Evolutionary conservation across 2,329 filamentous ascomycete species (phyloP).

Genomic region (Metarhizium rileyi): DNA sequence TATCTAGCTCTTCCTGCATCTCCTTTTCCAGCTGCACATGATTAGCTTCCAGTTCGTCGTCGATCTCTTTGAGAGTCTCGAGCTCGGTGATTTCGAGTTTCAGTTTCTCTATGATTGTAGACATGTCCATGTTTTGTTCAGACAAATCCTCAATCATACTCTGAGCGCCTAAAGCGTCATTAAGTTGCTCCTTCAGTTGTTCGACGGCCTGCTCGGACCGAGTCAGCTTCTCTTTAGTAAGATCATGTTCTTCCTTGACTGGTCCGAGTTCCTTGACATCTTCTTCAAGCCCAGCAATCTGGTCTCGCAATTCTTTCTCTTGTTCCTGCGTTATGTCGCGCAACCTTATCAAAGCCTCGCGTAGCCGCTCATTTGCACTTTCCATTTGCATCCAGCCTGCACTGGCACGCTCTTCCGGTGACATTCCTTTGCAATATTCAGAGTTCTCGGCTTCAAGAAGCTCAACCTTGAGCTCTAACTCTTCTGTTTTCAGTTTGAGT

Average conservation of each 20-base stretch:
- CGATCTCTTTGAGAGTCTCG: slow-evolving; percentile 82
- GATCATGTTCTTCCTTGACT: slow-evolving; percentile 60
- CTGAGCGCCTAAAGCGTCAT: slow-evolving; percentile 79
- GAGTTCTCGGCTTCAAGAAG: slow-evolving; percentile 79
- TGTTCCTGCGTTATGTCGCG: slow-evolving; percentile 81
- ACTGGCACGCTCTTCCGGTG: slow-evolving; percentile 75
- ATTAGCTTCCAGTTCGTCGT: slow-evolving; percentile 88
- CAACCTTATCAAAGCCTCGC: slow-evolving; percentile 73
- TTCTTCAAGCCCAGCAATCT: slow-evolving; percentile 64
- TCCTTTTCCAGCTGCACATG: slow-evolving; percentile 91
- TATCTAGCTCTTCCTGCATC: slow-evolving; percentile 86
- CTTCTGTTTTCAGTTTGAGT: slow-evolving; percentile 66
- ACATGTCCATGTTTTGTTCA: slow-evolving; percentile 74
- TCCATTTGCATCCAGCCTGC: slow-evolving; percentile 89
- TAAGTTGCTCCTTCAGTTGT: slow-evolving; percentile 82
- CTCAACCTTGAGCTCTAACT: slow-evolving; percentile 80
- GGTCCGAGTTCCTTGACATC: slow-evolving; percentile 59
- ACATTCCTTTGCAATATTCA: slow-evolving; percentile 76
- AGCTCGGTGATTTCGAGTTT: slow-evolving; percentile 76
- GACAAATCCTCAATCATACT: slow-evolving; percentile 91
- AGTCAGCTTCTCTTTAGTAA: slow-evolving; percentile 61
- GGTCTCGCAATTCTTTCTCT: slow-evolving; percentile 66
- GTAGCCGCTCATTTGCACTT: slow-evolving; percentile 75
- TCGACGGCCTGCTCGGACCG: slow-evolving; percentile 68
- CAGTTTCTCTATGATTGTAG: slow-evolving; percentile 75